Percentiles rank a stretch among this genome's conserved stretches.
These are phyloP conservation scores for Exobasidium cylindrosporum DNA, from an alignment of 1,284 basidiomycete genomes.

Conservation along the genomic window DNA sequence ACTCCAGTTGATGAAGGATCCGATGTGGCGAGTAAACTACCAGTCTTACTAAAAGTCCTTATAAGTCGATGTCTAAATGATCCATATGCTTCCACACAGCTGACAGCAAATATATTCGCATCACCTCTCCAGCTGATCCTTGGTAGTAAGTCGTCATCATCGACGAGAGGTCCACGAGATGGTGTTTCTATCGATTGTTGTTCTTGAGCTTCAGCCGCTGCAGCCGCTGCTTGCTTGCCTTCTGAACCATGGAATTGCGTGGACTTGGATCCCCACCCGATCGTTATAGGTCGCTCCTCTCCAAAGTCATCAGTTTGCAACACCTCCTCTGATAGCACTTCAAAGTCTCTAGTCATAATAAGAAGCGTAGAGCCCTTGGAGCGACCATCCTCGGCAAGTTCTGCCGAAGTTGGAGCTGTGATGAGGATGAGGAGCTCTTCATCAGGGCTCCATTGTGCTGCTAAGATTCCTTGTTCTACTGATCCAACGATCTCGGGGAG, in stretches of 20 bases:
- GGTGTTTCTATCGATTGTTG: slow-evolving; percentile 10
- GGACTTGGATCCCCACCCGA: slow-evolving; percentile 95
- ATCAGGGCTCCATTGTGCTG: slow-evolving; percentile 86
- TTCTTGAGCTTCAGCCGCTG: slow-evolving; percentile 45
- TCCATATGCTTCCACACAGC: slow-evolving; percentile 62
- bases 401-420: slow-evolving; percentile 10
- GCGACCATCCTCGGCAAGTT: slow-evolving; percentile 15
- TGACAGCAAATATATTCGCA: slow-evolving; percentile 81
- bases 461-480: slow-evolving; percentile 77
- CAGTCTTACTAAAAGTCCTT: slow-evolving; percentile 62
- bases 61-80: slow-evolving; percentile 66
- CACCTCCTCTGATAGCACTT: slow-evolving; percentile 75
- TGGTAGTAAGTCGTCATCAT: slow-evolving; percentile 69
- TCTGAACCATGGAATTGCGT: slow-evolving; percentile 97
- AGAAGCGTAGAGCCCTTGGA: slow-evolving; percentile 66
- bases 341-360: slow-evolving; percentile 83
- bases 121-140: slow-evolving; percentile 91
- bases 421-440: slow-evolving; percentile 73
- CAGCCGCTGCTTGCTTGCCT: slow-evolving; percentile 75
- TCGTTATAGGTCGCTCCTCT: slow-evolving; percentile 59
- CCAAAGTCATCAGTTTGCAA: slow-evolving; percentile 77
- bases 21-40: slow-evolving; percentile 75
- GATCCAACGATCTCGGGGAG: slow-evolving; percentile 62
- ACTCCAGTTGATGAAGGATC: slow-evolving; percentile 74
- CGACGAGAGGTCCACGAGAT: slow-evolving; percentile 55